These are phyloP conservation scores for Chloropicon primus DNA, from an alignment of 139 green algal species.

Conservation along the genomic window DNA sequence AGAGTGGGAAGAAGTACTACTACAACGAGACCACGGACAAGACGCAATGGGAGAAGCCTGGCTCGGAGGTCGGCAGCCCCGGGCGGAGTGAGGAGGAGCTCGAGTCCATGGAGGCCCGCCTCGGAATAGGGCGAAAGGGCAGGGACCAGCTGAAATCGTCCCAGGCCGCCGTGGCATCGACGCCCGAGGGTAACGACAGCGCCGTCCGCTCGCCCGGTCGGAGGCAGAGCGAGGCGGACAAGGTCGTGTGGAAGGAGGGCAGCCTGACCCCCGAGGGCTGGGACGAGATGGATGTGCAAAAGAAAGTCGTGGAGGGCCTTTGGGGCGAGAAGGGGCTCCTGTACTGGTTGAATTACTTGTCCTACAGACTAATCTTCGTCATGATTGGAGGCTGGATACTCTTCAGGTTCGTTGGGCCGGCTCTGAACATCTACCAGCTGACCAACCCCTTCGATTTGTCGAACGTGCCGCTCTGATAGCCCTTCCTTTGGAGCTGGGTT, in stretches of 20 bases:
- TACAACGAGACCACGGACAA: not conserved
- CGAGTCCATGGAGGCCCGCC: not conserved
- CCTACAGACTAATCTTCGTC: not conserved
- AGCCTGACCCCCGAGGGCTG: not conserved
- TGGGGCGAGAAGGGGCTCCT: not conserved
- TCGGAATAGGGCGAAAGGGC: not conserved
- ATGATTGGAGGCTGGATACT: constrained; percentile 39
- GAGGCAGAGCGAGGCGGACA: not conserved
- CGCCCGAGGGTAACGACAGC: no score
- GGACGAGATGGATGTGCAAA: not conserved
- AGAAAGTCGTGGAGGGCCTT: not conserved
- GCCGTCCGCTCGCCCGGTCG: not conserved
- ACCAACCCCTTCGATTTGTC: constrained; percentile 1
- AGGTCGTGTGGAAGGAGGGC: not conserved
- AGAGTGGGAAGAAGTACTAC: not conserved
- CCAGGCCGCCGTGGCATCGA: no score
- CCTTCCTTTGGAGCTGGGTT: no score
- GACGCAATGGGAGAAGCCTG: not conserved
- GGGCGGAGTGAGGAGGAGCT: not conserved
- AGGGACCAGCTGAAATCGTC: no score
- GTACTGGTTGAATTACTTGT: not conserved
- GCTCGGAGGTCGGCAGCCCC: not conserved
- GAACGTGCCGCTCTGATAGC: not conserved
- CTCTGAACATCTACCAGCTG: constrained; percentile 61
- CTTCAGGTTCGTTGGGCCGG: constrained; percentile 61